Percentiles rank a stretch among this genome's conserved stretches.
Conservation (phyloP, 352 stramenopile genomes). For the Phytopythium kandeliae region DNA sequence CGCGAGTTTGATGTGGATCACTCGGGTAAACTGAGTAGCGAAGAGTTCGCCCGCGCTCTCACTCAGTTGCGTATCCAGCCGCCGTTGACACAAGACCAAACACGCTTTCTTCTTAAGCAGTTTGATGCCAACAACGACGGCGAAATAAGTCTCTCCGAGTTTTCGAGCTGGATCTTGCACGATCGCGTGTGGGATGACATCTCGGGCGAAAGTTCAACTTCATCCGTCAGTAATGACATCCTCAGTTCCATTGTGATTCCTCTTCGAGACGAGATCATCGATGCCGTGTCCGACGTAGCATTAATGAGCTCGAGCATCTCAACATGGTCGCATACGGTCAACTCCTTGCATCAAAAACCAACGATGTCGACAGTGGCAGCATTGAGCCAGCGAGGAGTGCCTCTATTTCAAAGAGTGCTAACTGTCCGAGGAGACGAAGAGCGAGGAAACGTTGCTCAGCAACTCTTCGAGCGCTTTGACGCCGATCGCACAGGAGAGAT, state of each 20-base stretch:
- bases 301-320: slow-evolving; percentile 22
- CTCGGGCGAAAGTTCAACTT: not conserved
- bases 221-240: slow-evolving; percentile 6
- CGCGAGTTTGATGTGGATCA: slow-evolving; percentile 47
- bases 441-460: slow-evolving; percentile 11
- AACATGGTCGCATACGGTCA: slow-evolving; percentile 35
- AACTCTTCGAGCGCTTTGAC: slow-evolving; percentile 55
- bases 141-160: slow-evolving; percentile 60
- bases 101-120: slow-evolving; percentile 39
- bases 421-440: slow-evolving; percentile 16
- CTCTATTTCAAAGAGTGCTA: slow-evolving; percentile 48
- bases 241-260: slow-evolving; percentile 27
- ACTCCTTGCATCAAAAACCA: slow-evolving; percentile 8
- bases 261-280: slow-evolving; percentile 35
- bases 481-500: slow-evolving; percentile 47
- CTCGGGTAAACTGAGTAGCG: slow-evolving; percentile 45
- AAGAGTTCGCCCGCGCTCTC: slow-evolving; percentile 60
- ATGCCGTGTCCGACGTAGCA: slow-evolving; percentile 27
- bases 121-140: slow-evolving; percentile 70
- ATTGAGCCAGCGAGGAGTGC: slow-evolving; percentile 10
- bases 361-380: not conserved
- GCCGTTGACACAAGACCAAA: slow-evolving; percentile 38
- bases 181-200: slow-evolving; percentile 43
- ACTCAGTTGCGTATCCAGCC: slow-evolving; percentile 43
- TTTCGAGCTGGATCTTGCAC: slow-evolving; percentile 59